A percentile compares a stretch with the other conserved stretches of the same genome.
Conservation (phyloP, 176 grass and related monocot species). For the Luzula sylvatica region DNA sequence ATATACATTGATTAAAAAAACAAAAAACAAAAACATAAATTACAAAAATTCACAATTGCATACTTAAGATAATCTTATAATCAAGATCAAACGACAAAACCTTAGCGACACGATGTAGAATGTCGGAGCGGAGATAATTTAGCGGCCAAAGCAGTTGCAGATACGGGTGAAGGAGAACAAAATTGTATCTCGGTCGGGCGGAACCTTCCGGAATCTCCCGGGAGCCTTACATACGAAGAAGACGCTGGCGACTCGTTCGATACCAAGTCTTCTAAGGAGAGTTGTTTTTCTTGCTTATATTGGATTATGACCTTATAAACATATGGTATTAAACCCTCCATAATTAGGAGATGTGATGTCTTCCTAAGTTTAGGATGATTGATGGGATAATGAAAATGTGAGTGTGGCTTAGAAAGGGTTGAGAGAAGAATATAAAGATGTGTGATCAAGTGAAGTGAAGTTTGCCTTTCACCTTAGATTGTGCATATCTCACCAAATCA, state of each 20-base stretch:
- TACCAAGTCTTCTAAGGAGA: background rate
- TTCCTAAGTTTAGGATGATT: background rate
- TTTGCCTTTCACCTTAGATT: slow-evolving; percentile 1
- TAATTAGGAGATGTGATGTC: background rate
- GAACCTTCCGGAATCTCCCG: slow-evolving; percentile 24
- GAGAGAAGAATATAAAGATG: background rate
- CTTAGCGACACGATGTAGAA: background rate
- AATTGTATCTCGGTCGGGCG: background rate
- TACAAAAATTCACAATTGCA: too few species aligned
- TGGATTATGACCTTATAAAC: slow-evolving; percentile 33
- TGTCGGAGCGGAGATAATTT: slow-evolving; percentile 5
- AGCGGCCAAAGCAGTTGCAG: background rate
- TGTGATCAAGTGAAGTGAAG: slow-evolving; percentile 2
- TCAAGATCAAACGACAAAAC: too few species aligned
- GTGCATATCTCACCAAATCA: slow-evolving; percentile 13
- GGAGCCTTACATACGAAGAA: slow-evolving; percentile 23
- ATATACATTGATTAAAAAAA: too few species aligned
- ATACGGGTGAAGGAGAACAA: background rate
- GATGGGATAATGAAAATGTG: slow-evolving; percentile 3
- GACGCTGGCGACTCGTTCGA: slow-evolving; percentile 11
- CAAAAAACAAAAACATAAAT: too few species aligned
- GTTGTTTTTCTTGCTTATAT: slow-evolving; percentile 11
- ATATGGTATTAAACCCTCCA: slow-evolving; percentile 35
- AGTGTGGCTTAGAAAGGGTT: slow-evolving; percentile 1
- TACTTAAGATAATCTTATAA: too few species aligned